A percentile compares a stretch with the other conserved stretches of the same genome.
Conservation (phyloP, 345 rosid genomes). For the Nephelium lappaceum region DNA sequence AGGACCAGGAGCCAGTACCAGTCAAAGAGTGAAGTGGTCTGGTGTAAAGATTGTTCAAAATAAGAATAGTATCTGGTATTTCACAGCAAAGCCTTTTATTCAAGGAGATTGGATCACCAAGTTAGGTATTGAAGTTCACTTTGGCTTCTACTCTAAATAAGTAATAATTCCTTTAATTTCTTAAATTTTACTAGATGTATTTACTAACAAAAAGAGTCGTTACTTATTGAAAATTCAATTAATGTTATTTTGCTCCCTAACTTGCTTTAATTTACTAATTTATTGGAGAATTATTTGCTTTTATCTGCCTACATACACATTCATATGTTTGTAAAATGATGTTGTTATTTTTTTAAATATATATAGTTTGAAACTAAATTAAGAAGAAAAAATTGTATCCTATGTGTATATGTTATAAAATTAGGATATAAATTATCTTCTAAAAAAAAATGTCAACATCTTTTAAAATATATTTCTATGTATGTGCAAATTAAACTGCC, state of each 20-base stretch:
- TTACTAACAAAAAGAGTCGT: not conserved
- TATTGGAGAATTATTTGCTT: not conserved
- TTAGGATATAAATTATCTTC: not conserved
- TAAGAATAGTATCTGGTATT: conserved; percentile 54
- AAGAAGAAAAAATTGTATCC: not conserved
- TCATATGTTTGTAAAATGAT: not conserved
- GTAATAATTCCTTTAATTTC: not conserved
- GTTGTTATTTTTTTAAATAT: not conserved
- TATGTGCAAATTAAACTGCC: no score
- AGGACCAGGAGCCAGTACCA: conserved; percentile 55
- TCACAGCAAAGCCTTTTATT: conserved; percentile 60
- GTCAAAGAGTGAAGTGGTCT: conserved; percentile 69
- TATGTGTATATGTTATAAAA: not conserved
- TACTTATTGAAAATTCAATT: not conserved
- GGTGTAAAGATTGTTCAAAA: conserved; percentile 51
- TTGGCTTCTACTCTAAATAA: conserved; percentile 39
- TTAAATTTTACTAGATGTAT: not conserved
- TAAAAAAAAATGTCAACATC: no score
- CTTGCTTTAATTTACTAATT: not conserved
- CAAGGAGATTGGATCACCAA: conserved; percentile 57
- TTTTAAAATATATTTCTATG: no score
- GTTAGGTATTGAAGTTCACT: conserved; percentile 40
- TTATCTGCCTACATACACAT: no score
- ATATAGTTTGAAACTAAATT: not conserved
- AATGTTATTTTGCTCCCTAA: not conserved